These are phyloP conservation scores for Eragrostis tef DNA, from an alignment of 202 grass and related monocot genomes.

Conservation along the genomic window DNA sequence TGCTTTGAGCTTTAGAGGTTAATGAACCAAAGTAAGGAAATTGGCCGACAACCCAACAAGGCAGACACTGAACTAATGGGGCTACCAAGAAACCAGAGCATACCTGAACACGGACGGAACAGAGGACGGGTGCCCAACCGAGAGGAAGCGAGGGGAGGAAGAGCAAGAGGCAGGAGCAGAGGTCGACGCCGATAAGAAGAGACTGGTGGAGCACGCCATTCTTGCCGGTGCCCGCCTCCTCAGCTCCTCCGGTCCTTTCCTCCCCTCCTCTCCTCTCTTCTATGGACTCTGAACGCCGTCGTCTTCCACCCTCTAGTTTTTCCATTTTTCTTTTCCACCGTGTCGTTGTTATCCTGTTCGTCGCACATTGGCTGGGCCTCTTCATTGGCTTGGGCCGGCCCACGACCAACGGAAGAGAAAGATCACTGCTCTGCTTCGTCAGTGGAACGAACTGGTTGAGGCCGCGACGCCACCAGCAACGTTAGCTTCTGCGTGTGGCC, in stretches of 20 bases:
- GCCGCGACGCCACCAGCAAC: constrained; percentile 45
- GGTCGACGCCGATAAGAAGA: constrained; percentile 21
- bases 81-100: constrained; percentile 18
- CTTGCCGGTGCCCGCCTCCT: constrained; percentile 26
- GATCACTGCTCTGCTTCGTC: background rate
- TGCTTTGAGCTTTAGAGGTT: background rate
- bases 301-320: constrained; percentile 52
- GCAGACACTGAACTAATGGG: constrained; percentile 20
- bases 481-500: constrained; percentile 66
- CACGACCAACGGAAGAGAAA: background rate
- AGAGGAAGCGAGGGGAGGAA: constrained; percentile 37
- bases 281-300: constrained; percentile 46
- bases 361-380: background rate
- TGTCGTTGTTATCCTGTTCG: constrained; percentile 52
- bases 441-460: constrained; percentile 18
- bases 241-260: too few relatives aligned
- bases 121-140: constrained; percentile 8
- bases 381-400: constrained; percentile 33
- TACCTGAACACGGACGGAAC: constrained; percentile 48
- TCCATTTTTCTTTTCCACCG: background rate
- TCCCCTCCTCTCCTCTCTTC: background rate
- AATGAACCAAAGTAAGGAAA: background rate
- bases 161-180: constrained; percentile 1
- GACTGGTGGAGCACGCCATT: constrained; percentile 55
- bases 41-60: background rate